Conservation (phyloP, 305 asterid genomes). For the Fraxinus xanthoxyloides region DNA sequence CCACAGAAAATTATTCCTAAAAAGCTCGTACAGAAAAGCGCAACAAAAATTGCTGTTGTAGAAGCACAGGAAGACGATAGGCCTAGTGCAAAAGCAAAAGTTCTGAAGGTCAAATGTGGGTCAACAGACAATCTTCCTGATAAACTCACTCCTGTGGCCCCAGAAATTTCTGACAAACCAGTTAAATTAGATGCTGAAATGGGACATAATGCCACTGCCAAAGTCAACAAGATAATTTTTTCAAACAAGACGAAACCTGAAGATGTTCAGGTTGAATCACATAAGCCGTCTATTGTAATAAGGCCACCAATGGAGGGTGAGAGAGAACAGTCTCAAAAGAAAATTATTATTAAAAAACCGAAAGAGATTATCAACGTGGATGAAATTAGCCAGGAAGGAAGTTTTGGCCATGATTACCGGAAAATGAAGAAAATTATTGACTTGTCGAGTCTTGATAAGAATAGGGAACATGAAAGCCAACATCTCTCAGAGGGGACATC, state of each 20-base stretch:
- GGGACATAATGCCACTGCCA: slow-evolving; percentile 55
- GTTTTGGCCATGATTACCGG: slow-evolving; percentile 63
- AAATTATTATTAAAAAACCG: slow-evolving; percentile 71
- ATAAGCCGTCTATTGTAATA: slow-evolving; percentile 66
- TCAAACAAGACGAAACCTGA: slow-evolving; percentile 74
- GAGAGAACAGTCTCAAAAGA: slow-evolving; percentile 73
- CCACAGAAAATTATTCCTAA: slow-evolving; percentile 50
- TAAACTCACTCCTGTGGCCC: slow-evolving; percentile 61
- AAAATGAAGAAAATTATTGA: slow-evolving; percentile 80
- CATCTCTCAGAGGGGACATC: slow-evolving; percentile 53
- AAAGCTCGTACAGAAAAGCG: slow-evolving; percentile 62
- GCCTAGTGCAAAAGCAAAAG: slow-evolving; percentile 72
- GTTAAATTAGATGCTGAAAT: slow-evolving; percentile 64
- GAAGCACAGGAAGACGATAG: slow-evolving; percentile 75
- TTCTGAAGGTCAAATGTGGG: slow-evolving; percentile 86
- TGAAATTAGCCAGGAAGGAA: slow-evolving; percentile 84
- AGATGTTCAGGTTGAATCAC: slow-evolving; percentile 54
- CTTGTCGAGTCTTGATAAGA: slow-evolving; percentile 61
- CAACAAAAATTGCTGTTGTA: slow-evolving; percentile 47
- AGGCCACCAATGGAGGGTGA: slow-evolving; percentile 77
- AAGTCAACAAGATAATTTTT: slow-evolving; percentile 75
- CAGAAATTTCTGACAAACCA: slow-evolving; percentile 75
- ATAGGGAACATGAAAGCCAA: slow-evolving; percentile 40
- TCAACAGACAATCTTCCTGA: slow-evolving; percentile 70
- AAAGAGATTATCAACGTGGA: slow-evolving; percentile 68